phyloP scores from a whole-genome alignment of 2,329 filamentous ascomycete genomes.

The Pestalotiopsis sp. region DNA sequence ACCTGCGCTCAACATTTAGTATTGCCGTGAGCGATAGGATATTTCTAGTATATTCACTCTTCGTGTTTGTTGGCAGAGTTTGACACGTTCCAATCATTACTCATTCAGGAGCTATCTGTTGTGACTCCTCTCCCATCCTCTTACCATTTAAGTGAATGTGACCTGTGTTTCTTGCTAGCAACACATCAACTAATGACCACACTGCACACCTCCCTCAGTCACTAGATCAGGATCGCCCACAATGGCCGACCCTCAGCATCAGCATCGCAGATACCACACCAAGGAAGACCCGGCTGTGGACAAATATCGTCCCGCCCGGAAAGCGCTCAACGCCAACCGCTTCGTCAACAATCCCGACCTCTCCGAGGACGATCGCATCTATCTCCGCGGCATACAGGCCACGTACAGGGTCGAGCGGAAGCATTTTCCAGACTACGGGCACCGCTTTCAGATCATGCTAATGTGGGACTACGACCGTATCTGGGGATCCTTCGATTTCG shows the following conservation, averaged over 20 bases:
- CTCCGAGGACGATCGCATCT: constrained; percentile 1
- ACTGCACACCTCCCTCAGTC: too few relatives aligned
- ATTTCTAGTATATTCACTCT: too few relatives aligned
- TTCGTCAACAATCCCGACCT: constrained; percentile 8
- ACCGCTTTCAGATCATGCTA: constrained; percentile 7
- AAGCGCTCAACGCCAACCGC: background rate
- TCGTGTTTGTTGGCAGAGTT: too few relatives aligned
- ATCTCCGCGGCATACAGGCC: constrained; percentile 7
- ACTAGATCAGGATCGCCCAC: background rate
- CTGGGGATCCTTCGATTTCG: constrained; percentile 6
- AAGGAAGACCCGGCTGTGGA: constrained; percentile 1
- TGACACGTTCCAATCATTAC: too few relatives aligned
- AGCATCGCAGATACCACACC: background rate
- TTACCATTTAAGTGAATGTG: too few relatives aligned
- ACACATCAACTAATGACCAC: too few relatives aligned
- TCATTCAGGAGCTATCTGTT: too few relatives aligned
- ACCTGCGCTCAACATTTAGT: too few relatives aligned
- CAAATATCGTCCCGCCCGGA: constrained; percentile 4
- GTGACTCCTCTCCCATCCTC: too few relatives aligned
- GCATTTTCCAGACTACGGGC: background rate
- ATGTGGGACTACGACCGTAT: constrained; percentile 7
- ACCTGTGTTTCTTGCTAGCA: too few relatives aligned
- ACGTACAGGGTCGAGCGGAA: constrained; percentile 3
- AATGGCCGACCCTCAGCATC: background rate
- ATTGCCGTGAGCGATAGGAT: too few relatives aligned